Evolutionary conservation across 345 rosid genomes (phyloP).

Genomic region (Leavenworthia alabamica): DNA sequence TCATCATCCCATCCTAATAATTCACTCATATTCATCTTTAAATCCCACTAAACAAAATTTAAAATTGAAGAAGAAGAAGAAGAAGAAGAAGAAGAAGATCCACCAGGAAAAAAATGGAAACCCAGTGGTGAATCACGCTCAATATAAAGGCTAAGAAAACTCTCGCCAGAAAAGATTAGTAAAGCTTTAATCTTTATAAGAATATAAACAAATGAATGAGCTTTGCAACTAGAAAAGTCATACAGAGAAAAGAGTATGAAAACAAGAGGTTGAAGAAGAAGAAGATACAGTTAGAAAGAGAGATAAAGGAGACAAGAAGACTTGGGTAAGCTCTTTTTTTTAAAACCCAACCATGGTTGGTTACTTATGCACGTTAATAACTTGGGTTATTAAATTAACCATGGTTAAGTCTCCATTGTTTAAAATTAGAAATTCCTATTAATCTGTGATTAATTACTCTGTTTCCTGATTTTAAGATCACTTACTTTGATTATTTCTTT

Average conservation of each 20-base stretch:
- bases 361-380: conserved; percentile 18
- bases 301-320: neutral
- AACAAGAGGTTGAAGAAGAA: conserved; percentile 12
- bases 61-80: too few relatives aligned
- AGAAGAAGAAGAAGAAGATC: conserved; percentile 13
- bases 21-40: conserved; percentile 48
- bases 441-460: neutral
- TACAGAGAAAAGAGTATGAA: conserved; percentile 6
- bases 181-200: neutral
- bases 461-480: conserved; percentile 2
- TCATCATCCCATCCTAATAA: conserved; percentile 68
- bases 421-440: neutral
- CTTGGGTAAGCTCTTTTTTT: conserved; percentile 9
- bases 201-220: neutral
- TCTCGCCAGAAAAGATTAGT: conserved; percentile 1
- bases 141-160: neutral
- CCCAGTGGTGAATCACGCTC: neutral
- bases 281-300: conserved; percentile 18
- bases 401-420: conserved; percentile 18
- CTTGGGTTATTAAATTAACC: conserved; percentile 17
- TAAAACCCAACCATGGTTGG: conserved; percentile 20
- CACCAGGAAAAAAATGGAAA: neutral
- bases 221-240: neutral
- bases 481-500: neutral
- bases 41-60: neutral